phyloP scores from a whole-genome alignment of 441 rosid species.

The Eruca vesicaria region DNA sequence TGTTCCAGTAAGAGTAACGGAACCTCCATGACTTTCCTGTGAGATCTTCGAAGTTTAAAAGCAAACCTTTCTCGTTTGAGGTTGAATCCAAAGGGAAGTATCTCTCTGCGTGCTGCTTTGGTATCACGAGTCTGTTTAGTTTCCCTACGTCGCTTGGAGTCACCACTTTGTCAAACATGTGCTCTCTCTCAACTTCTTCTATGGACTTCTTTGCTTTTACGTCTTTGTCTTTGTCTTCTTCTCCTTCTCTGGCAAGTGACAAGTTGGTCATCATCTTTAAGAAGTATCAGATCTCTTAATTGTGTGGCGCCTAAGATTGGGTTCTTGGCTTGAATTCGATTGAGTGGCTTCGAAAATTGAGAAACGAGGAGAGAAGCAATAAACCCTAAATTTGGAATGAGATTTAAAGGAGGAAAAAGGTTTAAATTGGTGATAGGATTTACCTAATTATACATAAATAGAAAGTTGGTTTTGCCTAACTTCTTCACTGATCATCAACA shows the following conservation, averaged over 20 bases:
- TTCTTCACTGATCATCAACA: conserved; percentile 19
- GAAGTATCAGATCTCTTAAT: conserved; percentile 19
- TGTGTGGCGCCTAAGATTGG: not conserved
- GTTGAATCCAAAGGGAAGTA: conserved; percentile 83
- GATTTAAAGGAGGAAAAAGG: not conserved
- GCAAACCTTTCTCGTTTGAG: conserved; percentile 75
- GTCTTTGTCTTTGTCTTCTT: conserved; percentile 9
- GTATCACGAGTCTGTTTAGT: conserved; percentile 87
- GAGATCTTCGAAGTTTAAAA: conserved; percentile 82
- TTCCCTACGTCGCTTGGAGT: conserved; percentile 92
- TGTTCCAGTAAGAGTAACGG: conserved; percentile 96
- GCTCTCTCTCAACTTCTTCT: conserved; percentile 50
- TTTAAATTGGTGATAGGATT: conserved; percentile 25
- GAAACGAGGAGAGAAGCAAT: not conserved
- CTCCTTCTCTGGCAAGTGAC: conserved; percentile 23
- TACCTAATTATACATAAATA: conserved; percentile 33
- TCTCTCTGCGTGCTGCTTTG: conserved; percentile 94
- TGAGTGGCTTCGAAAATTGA: not conserved
- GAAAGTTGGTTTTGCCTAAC: conserved; percentile 38
- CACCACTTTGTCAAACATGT: conserved; percentile 72
- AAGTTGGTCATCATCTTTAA: conserved; percentile 17
- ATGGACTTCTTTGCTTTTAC: conserved; percentile 29
- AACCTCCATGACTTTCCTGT: conserved; percentile 89
- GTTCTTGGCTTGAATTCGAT: not conserved
- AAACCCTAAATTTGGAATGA: conserved; percentile 29